phyloP scores from a whole-genome alignment of 2,329 filamentous ascomycete genomes.

The Colletotrichum euphorbiae region DNA sequence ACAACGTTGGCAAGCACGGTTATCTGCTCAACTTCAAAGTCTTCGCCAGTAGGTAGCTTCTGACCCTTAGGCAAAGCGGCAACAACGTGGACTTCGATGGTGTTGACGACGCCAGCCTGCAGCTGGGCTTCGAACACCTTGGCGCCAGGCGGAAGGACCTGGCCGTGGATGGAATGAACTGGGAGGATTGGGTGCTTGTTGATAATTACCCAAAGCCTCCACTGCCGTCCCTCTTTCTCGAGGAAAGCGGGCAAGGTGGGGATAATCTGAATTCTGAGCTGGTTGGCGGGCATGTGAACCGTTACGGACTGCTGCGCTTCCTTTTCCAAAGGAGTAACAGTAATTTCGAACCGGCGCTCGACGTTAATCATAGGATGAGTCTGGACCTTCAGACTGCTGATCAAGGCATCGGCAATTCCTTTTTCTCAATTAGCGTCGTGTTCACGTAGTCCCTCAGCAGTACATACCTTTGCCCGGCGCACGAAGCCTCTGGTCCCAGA shows the following conservation, averaged over 20 bases:
- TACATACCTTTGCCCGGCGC: conserved; percentile 56
- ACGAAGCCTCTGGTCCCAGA: conserved; percentile 51
- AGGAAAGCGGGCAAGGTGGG: conserved; percentile 73
- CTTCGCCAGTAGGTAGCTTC: conserved; percentile 67
- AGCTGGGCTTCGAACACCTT: conserved; percentile 82
- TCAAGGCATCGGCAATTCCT: conserved; percentile 71
- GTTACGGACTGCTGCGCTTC: conserved; percentile 79
- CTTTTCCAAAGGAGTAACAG: conserved; percentile 73
- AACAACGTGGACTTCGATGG: conserved; percentile 82
- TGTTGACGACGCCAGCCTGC: conserved; percentile 75
- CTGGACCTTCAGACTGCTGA: conserved; percentile 73
- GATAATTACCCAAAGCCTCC: conserved; percentile 80
- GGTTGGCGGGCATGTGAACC: conserved; percentile 73
- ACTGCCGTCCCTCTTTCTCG: conserved; percentile 72
- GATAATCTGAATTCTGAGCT: conserved; percentile 78
- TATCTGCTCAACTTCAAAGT: conserved; percentile 82
- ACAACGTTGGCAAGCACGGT: conserved; percentile 80
- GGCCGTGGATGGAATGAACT: conserved; percentile 63
- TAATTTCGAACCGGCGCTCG: conserved; percentile 70
- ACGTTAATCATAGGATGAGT: conserved; percentile 76
- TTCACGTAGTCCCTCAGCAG: not conserved
- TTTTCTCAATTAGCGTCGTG: conserved; percentile 42
- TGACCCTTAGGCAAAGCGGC: conserved; percentile 74
- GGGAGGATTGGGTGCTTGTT: conserved; percentile 73
- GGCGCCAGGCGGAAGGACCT: conserved; percentile 64